These are phyloP conservation scores for Tylopilus felleus DNA, from an alignment of 768 basidiomycete species.

Conservation along the genomic window DNA sequence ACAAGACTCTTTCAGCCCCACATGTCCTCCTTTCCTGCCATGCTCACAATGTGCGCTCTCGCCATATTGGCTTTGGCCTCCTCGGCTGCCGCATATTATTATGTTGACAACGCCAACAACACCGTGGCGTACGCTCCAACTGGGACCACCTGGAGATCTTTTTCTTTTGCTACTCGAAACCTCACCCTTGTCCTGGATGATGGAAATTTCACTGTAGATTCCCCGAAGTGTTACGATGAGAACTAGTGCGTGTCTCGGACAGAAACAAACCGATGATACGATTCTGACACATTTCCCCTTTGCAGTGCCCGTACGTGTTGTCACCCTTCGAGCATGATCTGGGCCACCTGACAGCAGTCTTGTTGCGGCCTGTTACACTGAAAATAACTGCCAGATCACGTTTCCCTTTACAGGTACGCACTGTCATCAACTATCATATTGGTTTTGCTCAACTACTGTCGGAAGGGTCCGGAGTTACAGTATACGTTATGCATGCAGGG, in stretches of 20 bases:
- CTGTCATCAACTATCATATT: neutral
- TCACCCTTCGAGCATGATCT: neutral
- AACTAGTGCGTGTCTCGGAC: conserved; percentile 11
- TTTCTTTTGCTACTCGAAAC: conserved; percentile 3
- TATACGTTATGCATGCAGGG: conserved; percentile 14
- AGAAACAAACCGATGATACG: neutral
- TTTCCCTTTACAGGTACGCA: conserved; percentile 17
- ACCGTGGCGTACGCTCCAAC: conserved; percentile 3
- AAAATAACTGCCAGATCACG: conserved; percentile 6
- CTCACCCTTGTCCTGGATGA: neutral
- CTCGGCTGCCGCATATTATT: conserved; percentile 8
- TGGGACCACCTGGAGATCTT: conserved; percentile 1
- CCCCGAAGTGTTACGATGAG: conserved; percentile 14
- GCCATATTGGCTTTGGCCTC: neutral
- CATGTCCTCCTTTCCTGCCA: neutral
- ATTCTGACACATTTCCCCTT: neutral
- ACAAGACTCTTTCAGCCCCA: too few species aligned
- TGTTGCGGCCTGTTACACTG: conserved; percentile 8
- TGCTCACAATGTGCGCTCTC: neutral
- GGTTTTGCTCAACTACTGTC: neutral
- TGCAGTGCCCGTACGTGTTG: conserved; percentile 10
- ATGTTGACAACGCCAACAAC: conserved; percentile 12
- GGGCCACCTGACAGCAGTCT: neutral
- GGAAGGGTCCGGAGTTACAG: conserved; percentile 16
- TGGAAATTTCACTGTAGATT: neutral